Evolutionary conservation across 306 rosid species (phyloP), one percentile per base, ranked within the genome.

Genomic region (Cucurbita moschata): DNA sequence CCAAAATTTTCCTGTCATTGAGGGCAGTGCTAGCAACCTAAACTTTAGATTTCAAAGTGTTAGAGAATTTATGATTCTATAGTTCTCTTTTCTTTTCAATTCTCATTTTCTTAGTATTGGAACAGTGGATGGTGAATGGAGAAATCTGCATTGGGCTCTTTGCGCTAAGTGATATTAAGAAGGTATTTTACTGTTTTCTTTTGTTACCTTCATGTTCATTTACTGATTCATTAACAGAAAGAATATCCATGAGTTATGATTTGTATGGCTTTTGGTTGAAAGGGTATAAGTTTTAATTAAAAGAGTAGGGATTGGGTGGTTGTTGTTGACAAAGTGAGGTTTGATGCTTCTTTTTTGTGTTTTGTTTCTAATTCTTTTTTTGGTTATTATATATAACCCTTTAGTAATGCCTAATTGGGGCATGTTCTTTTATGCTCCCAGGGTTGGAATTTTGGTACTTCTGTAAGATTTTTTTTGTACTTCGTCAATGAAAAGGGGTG

Each of bases 71-170:
- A 44, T 16, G 11, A 54, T 30, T 78, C 52, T 57, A n/a, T 40
- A 6, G 74, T 51, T 37, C 49, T 46, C 44, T 73, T 78, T 44
- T 57, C 75, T 37, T 46, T 35, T 76, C 52, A 44, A 37, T 19
- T 39, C 66, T 73, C 70, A 39, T 80, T 43, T 72, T 62, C 76
- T 78, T 70, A 69, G 75, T 55, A 61, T 73, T 49, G 83, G 73
- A 78, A 67, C 93, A 95, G 99, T 95, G 99, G 99, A 87, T 95
- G 92, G 99, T 95, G 84, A 95, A 91, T 81, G 99, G 99, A 79
- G 99, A 95, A 82, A 90, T 95, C 81, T 95, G 99, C 79, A 89
- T 95, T 79, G 99, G 99, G 79, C 86, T 95, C 65, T 95, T 95
- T 85, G 93, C 99, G 26, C 52, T 87, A 82, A 91, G 89, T 83